A percentile compares a stretch with the other conserved stretches of the same genome.
Evolutionary conservation across 139 green algal genomes (phyloP).

Genomic region (Zygnema circumcarinatum): DNA sequence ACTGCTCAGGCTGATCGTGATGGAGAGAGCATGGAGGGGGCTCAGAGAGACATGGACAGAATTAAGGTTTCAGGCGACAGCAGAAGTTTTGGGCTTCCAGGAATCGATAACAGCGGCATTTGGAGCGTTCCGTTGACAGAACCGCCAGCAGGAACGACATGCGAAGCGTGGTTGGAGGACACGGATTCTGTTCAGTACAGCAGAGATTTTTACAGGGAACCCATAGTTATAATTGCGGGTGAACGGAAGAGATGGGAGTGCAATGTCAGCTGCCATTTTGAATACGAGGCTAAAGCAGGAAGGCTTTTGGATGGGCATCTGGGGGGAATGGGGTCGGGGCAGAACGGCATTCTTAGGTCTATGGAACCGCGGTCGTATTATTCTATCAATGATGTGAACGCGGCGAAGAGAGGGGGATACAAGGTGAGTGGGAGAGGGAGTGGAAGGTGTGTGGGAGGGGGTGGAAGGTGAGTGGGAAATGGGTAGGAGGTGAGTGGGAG

Average conservation of each 20-base stretch:
- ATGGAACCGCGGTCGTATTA: slow-evolving; percentile 44
- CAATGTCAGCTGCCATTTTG: slow-evolving; percentile 21
- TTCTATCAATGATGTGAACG: slow-evolving; percentile 2
- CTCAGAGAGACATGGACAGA: too few species aligned
- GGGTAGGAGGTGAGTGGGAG: background rate
- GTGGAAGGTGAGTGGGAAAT: background rate
- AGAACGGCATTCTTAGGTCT: slow-evolving; percentile 14
- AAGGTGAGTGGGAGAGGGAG: background rate
- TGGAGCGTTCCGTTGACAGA: background rate
- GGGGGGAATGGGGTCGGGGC: background rate
- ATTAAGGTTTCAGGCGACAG: too few species aligned
- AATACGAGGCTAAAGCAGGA: background rate
- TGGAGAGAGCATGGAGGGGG: too few species aligned
- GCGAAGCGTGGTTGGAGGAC: slow-evolving; percentile 29
- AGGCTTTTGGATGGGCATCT: background rate
- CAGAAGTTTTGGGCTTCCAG: too few species aligned
- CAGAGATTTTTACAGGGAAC: slow-evolving; percentile 12
- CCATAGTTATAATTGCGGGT: background rate
- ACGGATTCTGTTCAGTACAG: slow-evolving; percentile 5
- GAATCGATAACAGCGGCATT: background rate
- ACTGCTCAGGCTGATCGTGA: too few species aligned
- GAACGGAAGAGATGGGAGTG: slow-evolving; percentile 36
- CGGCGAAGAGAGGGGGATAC: background rate
- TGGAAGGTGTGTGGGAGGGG: background rate
- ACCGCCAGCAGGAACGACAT: background rate